Conservation (phyloP, 2,329 filamentous ascomycete species). For the Botrytis sinoallii region DNA sequence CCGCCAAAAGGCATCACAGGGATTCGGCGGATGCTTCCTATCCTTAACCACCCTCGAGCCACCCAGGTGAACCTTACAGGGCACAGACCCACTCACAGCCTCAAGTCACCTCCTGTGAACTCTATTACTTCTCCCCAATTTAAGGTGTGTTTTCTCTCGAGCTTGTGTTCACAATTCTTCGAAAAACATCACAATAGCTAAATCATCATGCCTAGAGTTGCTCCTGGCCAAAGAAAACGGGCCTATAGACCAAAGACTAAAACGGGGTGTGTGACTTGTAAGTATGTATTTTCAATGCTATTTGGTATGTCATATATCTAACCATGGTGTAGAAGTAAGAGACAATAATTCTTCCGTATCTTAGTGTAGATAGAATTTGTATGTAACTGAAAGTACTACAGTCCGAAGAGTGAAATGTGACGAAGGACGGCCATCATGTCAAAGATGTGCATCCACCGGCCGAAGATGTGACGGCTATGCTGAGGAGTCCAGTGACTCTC, state of each 20-base stretch:
- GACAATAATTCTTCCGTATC: neutral
- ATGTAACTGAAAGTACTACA: neutral
- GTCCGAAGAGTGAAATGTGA: conserved; percentile 16
- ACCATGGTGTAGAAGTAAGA: neutral
- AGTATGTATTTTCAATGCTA: neutral
- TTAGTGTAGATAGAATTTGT: neutral
- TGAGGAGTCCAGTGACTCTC: neutral
- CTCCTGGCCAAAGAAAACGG: neutral
- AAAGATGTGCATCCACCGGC: neutral
- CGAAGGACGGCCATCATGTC: conserved; percentile 1
- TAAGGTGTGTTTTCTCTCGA: neutral
- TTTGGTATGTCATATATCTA: neutral
- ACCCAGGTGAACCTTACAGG: neutral
- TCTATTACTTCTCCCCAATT: neutral
- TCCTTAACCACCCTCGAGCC: neutral
- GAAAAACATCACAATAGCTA: neutral
- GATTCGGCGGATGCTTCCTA: neutral
- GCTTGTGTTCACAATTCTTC: neutral
- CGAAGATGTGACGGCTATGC: conserved; percentile 10
- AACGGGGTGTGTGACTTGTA: neutral
- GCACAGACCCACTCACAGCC: neutral
- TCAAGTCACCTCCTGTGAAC: neutral
- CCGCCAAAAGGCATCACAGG: neutral
- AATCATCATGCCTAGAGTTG: neutral
- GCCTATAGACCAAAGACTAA: neutral